Base-by-base conservation (phyloP, 495 filamentous ascomycete genomes). In the Terfezia claveryi region DNA sequence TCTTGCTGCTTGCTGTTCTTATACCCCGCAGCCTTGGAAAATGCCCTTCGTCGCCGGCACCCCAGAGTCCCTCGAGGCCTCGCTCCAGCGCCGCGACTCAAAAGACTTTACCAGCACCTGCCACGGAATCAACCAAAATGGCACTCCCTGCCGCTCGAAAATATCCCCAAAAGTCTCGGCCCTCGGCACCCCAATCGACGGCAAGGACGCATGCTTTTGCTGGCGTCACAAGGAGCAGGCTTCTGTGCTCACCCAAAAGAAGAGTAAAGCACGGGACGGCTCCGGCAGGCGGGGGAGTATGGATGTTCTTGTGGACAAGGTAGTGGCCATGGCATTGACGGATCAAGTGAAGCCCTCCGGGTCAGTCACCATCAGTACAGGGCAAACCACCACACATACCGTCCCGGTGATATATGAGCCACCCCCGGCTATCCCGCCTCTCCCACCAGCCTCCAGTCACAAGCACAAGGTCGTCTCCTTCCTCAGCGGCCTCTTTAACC, bases 221-320 rank as follows among this genome's bases (percentile, higher is more conserved):
- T 92, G 85, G 81, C 83, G 92, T 63, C 91, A 98, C 68, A 85
- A 85, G 60, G 85, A 92, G 57, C 91, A 98, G 66, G 85, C 85
- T 20, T 67, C 55, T 14, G 51, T 58, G 51, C 69, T 92, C 41
- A 75, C 87, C 54, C 83, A 83, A 46, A 75, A 83, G 38, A 68
- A 93, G 9, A 87, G 87, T 2, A 14, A 46, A 46, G 41, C 41
- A 46, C 2, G 12, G 14, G 41, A 46, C 17, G 41, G 14, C 12
- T 4, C 41, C 17, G 14, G 4, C 4, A 14, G 41, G 41, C 73
- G 94, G 6, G 70, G 85, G 9, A 78, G 81, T 36, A 61, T 80
- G 71, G 74, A 51, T 69, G 74, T 51, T 20, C 54, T 57, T 50
- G 60, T 55, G 37, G 58, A 57, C 38, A 56, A 56, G 55, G 49